Base-by-base conservation (phyloP, 2,329 filamentous ascomycete species). In the Colletotrichum agaves region DNA sequence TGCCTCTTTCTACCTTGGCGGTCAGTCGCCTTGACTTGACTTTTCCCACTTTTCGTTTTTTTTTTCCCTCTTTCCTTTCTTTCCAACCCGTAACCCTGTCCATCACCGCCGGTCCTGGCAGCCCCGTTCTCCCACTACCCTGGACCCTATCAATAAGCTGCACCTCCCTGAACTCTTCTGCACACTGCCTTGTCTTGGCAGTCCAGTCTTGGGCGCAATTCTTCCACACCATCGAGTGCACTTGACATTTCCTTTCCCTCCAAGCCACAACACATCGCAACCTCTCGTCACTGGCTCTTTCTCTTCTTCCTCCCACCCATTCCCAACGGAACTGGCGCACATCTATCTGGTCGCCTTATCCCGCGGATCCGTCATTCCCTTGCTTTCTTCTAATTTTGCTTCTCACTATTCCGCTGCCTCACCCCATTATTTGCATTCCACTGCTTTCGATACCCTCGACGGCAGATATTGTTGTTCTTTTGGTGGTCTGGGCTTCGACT, bases 401-500 rank as follows among this genome's bases (percentile, higher is more conserved):
- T 55, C 17, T 46, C n/a, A 49, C 50, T 49, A 56, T 35, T 19
- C 27, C 27, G 35, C 35, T 44, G 46, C 65, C 64, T 67, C 39
- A 52, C 33, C 53, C 31, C 41, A 44, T 27, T 37, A 17, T n/a
- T 17, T 37, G 21, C 39, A 39, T 35, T 37, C 10, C 47, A 41
- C 46, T 61, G 27, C 43, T 41, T 35, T 55, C 46, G 58, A 39
- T 33, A 15, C 33, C 21, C 47, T 53, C 65, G 64, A 64, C 46
- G 47, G 53, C 46, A 55, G 47, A 68, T 33, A 43, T 37, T 39
- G 37, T 41, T 53, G n/a, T 44, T 41, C 11, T 56, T 23, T 33
- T 37, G 44, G 47, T 49, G 47, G 47, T 58, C 52, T 58, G 37
- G 46, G 50, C 50, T 60, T 63, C 35, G 70, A 71, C 76, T 78